Evolutionary conservation across 352 stramenopile species (phyloP), one percentile per base, ranked within the genome.

Genomic region (Globisporangium megalacanthum): DNA sequence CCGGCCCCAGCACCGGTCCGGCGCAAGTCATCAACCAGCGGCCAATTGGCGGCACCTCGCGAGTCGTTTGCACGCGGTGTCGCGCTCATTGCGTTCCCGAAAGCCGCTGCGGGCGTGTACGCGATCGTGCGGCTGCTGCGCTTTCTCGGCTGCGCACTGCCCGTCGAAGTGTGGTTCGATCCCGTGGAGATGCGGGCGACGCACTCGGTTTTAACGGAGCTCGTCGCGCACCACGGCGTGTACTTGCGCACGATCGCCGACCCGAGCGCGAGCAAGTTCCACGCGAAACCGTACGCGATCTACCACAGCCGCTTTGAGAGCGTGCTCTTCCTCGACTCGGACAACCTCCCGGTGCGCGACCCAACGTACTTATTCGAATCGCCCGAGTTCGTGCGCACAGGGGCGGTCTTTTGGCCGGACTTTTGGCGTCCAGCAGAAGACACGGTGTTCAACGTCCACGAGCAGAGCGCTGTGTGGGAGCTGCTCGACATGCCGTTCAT

Each of bases 391-490:
- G 31, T 60, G 0, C 64, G 65, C 41, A 64, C 70, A 36, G 84
- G 84, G 45, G 82, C 84, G 14, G 70, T 94, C 8, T 94, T 94
- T 65, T 94, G 84, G 84, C 84, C 84, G 7, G 84, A 94, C 58
- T 94, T 92, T 50, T 94, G 84, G 84, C 73, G 77, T 44, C 80
- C 81, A 4, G 49, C 45, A 20, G 58, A 73, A 39, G 74, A 72
- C 25, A 92, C 79, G 9, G 71, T 70, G 3, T 94, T 92, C 59
- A 91, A 92, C 48, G 68, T 94, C 8, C 77, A 92, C 0, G 61
- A 85, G 49, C 78, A 89, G 46, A 89, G 72, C 52, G 70, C 59
- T 8, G 39, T 94, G 44, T 94, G 84, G 84, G 54, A 74, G 8
- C 45, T 91, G 46, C 57, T 94, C 14, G 79, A 89, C 64, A 91